A percentile compares a stretch with the other conserved stretches of the same genome.
phyloP scores from a whole-genome alignment of 2,329 filamentous ascomycete species.

The Lasiodiplodia gonubiensis region DNA sequence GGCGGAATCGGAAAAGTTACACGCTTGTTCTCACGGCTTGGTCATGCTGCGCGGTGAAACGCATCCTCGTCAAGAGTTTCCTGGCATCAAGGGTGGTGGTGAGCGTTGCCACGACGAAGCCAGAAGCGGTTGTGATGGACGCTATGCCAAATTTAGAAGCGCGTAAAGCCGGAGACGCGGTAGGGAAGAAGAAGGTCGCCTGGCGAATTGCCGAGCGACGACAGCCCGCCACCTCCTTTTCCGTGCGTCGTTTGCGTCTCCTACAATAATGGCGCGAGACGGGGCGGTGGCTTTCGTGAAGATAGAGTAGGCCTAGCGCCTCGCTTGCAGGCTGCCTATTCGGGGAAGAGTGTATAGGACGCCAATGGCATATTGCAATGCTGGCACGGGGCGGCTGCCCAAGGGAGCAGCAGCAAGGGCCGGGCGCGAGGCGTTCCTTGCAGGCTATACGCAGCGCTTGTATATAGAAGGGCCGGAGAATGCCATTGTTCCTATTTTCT shows the following conservation, averaged over 20 bases:
- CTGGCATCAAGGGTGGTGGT: neutral
- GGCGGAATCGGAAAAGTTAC: neutral
- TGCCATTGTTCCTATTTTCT: slow-evolving; percentile 17
- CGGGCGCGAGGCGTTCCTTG: neutral
- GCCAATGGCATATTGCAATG: neutral
- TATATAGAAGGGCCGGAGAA: slow-evolving; percentile 13
- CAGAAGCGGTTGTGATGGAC: slow-evolving; percentile 17
- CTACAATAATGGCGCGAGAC: neutral
- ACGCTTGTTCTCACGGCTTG: neutral
- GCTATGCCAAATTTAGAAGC: slow-evolving; percentile 13
- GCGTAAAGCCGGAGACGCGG: neutral
- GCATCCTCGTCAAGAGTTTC: slow-evolving; percentile 7
- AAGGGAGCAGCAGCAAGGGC: neutral
- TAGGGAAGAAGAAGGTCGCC: neutral
- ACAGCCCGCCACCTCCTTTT: slow-evolving; percentile 19
- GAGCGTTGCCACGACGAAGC: neutral
- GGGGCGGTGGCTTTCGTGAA: neutral
- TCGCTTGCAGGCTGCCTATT: slow-evolving; percentile 19
- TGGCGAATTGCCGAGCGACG: slow-evolving; percentile 1
- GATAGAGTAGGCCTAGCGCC: slow-evolving; percentile 4
- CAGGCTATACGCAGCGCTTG: neutral
- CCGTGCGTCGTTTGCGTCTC: neutral
- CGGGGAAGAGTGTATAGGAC: slow-evolving; percentile 12
- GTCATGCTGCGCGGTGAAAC: neutral
- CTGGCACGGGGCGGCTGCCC: neutral